phyloP scores from a whole-genome alignment of 345 rosid species.

The Carallia brachiata region DNA sequence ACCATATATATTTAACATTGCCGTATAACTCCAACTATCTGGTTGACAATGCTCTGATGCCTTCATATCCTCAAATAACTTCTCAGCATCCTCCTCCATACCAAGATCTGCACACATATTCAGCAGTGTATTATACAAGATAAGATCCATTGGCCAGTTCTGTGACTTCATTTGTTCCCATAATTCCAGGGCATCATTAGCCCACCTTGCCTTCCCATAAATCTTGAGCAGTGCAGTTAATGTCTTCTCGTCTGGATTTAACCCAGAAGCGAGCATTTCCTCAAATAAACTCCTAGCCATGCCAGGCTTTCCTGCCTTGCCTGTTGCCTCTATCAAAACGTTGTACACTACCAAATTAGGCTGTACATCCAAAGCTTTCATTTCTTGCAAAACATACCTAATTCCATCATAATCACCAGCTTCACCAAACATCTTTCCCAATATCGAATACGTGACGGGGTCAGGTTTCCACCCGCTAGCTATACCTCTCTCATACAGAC shows the following conservation, averaged over 20 bases:
- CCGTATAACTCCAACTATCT: constrained; percentile 83
- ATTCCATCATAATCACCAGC: constrained; percentile 93
- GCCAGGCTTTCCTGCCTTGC: constrained; percentile 92
- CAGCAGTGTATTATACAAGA: constrained; percentile 79
- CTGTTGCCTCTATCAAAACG: constrained; percentile 80
- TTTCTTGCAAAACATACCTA: constrained; percentile 81
- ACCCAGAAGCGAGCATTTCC: constrained; percentile 71
- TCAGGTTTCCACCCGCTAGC: constrained; percentile 94
- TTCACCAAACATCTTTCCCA: constrained; percentile 92
- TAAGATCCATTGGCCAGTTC: constrained; percentile 81
- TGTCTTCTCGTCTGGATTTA: constrained; percentile 74
- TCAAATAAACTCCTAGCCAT: constrained; percentile 72
- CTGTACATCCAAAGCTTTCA: constrained; percentile 69
- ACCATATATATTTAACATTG: constrained; percentile 81
- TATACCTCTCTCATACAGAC: constrained; percentile 88
- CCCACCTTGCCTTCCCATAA: constrained; percentile 94
- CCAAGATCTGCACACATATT: constrained; percentile 93
- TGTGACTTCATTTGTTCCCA: constrained; percentile 76
- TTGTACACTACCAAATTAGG: constrained; percentile 85
- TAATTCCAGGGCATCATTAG: constrained; percentile 65
- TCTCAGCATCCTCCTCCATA: constrained; percentile 80
- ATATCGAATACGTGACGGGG: constrained; percentile 64
- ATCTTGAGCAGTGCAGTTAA: constrained; percentile 76
- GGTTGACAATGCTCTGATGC: constrained; percentile 49
- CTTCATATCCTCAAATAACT: constrained; percentile 77